Evolutionary conservation across 75 land plant genomes (phyloP).

Genomic region (Chamaecyparis obtusa): DNA sequence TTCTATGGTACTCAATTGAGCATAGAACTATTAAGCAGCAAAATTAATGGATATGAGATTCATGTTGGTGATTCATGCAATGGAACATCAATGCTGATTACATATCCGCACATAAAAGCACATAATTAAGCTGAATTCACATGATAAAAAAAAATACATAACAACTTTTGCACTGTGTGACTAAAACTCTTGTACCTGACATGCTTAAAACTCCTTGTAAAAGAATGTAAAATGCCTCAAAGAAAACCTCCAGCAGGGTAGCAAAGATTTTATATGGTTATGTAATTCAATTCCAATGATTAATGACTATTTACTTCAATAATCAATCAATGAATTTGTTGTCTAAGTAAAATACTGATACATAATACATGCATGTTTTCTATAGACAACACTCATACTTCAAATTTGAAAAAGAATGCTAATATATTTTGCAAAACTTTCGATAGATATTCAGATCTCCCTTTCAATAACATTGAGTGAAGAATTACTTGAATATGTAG

Average conservation of each 20-base stretch:
- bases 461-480: neutral
- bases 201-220: neutral
- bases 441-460: neutral
- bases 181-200: neutral
- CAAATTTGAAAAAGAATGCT: neutral
- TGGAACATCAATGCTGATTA: too few species aligned
- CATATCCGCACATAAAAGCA: neutral
- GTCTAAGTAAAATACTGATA: neutral
- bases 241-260: neutral
- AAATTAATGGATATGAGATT: too few species aligned
- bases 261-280: neutral
- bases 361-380: neutral
- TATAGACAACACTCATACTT: neutral
- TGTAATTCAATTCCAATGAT: neutral
- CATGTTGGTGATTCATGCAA: too few species aligned
- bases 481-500: constrained; percentile 74
- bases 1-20: too few species aligned
- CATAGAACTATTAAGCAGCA: too few species aligned
- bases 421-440: neutral
- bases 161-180: neutral
- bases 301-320: neutral
- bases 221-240: neutral
- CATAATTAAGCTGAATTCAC: neutral
- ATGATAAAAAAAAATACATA: too few species aligned
- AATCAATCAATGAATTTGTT: neutral